Conservation (phyloP, 2,329 filamentous ascomycete species). For the Verruconis gallopava region DNA sequence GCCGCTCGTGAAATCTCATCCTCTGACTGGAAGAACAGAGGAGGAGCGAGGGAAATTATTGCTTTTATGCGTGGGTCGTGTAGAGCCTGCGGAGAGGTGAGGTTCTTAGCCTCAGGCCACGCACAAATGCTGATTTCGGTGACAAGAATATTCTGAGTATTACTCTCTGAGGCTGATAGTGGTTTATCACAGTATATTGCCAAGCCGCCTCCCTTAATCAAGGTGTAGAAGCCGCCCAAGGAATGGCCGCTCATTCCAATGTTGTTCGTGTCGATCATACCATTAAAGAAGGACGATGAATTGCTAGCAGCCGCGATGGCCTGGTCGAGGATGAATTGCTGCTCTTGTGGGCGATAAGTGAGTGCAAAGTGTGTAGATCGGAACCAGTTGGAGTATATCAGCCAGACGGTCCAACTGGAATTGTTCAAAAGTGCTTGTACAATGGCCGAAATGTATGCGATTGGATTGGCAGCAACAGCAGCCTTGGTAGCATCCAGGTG, state of each 20-base stretch:
- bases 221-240: background rate
- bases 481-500: background rate
- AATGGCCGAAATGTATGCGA: background rate
- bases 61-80: slow-evolving; percentile 1
- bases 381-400: slow-evolving; percentile 1
- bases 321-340: background rate
- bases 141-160: background rate
- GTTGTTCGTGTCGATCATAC: background rate
- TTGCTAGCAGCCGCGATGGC: background rate
- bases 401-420: background rate
- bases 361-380: slow-evolving; percentile 1
- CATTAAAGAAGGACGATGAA: background rate
- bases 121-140: background rate
- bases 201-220: background rate
- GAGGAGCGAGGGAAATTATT: background rate
- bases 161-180: background rate
- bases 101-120: background rate
- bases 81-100: background rate
- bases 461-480: background rate
- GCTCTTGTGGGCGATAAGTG: background rate
- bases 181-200: background rate
- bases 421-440: background rate
- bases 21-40: background rate
- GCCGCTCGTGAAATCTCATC: background rate
- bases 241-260: background rate